These are phyloP conservation scores for Claviceps sp. DNA, from an alignment of 2,329 filamentous ascomycete species.

Conservation along the genomic window DNA sequence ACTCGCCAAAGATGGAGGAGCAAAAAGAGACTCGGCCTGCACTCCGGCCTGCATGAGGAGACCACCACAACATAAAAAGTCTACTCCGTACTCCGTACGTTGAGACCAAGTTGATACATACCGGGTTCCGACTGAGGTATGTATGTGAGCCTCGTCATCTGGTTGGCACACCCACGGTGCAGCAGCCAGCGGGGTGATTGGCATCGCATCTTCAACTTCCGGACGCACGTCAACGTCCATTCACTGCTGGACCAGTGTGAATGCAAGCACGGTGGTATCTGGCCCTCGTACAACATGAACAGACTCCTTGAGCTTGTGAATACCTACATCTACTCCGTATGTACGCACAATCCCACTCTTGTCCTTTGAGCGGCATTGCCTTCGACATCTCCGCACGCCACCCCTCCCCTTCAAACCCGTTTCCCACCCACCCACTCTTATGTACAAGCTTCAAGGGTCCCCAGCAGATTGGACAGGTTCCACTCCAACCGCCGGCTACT, in stretches of 20 bases:
- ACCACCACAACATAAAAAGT: background rate
- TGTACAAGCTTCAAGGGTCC: background rate
- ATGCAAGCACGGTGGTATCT: background rate
- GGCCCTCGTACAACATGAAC: too few relatives aligned
- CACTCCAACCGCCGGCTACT: conserved; percentile 5
- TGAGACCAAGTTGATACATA: too few relatives aligned
- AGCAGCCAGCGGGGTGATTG: background rate
- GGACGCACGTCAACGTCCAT: background rate
- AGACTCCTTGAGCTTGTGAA: too few relatives aligned
- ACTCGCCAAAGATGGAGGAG: background rate
- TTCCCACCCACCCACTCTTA: background rate
- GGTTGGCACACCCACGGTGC: background rate
- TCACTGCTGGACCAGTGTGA: background rate
- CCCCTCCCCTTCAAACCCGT: background rate
- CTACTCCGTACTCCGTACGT: too few relatives aligned
- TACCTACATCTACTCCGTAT: too few relatives aligned
- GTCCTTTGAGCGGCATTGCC: background rate
- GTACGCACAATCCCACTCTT: background rate
- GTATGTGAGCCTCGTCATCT: background rate
- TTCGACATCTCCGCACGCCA: background rate
- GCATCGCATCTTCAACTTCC: too few relatives aligned
- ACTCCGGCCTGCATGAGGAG: background rate
- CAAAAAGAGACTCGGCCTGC: background rate
- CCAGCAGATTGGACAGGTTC: conserved; percentile 3
- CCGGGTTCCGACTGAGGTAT: background rate